phyloP scores from a whole-genome alignment of 306 rosid genomes.

The Senna tora region DNA sequence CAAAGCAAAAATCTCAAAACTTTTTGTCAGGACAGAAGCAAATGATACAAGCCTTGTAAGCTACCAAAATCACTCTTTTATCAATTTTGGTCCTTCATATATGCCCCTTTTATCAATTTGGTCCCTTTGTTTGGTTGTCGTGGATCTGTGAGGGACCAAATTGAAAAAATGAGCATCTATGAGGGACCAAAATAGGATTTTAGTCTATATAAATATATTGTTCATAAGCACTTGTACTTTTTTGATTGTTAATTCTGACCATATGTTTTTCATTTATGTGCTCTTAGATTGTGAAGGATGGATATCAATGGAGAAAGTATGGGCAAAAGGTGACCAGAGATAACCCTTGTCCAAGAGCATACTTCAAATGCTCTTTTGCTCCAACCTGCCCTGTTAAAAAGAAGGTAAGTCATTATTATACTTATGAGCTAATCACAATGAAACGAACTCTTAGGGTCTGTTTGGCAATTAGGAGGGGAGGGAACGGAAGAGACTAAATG shows the following conservation, averaged over 20 bases:
- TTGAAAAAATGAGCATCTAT: no score
- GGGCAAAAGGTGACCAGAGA: constrained; percentile 99
- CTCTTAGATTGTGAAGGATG: constrained; percentile 87
- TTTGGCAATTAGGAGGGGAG: no score
- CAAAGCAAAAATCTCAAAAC: constrained; percentile 68
- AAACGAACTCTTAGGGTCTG: no score
- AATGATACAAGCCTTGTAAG: constrained; percentile 85
- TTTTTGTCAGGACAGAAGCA: constrained; percentile 68
- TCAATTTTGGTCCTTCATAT: no score
- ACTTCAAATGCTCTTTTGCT: constrained; percentile 99
- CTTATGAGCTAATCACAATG: background rate
- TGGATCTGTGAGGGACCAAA: no score
- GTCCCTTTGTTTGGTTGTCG: no score
- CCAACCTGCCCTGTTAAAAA: constrained; percentile 94
- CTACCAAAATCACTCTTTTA: no score
- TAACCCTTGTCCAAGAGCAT: constrained; percentile 96
- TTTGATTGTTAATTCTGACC: background rate
- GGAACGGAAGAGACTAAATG: no score
- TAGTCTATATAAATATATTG: constrained; percentile 21
- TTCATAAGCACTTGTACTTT: background rate
- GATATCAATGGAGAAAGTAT: constrained; percentile 98
- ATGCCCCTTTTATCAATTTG: no score
- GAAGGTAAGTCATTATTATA: constrained; percentile 65
- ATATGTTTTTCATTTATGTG: background rate
- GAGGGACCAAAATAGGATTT: no score